Conservation (phyloP, 176 grass and related monocot genomes). For the Cenchrus fungigraminus region DNA sequence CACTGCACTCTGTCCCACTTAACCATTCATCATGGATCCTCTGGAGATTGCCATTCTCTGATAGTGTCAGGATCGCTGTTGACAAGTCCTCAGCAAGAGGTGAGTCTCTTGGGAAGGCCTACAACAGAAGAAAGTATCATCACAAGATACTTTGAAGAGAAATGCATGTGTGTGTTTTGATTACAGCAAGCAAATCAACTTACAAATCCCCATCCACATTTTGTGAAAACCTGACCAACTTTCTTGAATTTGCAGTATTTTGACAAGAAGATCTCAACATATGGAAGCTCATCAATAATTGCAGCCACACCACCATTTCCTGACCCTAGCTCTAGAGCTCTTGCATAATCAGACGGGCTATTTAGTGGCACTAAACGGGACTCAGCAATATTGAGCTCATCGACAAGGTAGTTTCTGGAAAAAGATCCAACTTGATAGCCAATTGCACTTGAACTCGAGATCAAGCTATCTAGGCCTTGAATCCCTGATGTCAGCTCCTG, state of each 20-base stretch:
- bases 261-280: constrained; percentile 76
- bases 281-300: constrained; percentile 92
- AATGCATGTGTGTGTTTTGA: not conserved
- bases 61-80: constrained; percentile 86
- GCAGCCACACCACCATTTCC: constrained; percentile 84
- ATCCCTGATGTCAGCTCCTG: constrained; percentile 80
- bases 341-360: constrained; percentile 77
- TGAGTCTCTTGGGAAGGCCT: constrained; percentile 93
- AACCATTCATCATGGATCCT: constrained; percentile 95
- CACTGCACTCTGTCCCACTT: constrained; percentile 41
- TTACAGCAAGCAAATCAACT: constrained; percentile 43
- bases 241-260: constrained; percentile 85
- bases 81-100: constrained; percentile 85
- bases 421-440: constrained; percentile 88
- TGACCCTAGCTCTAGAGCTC: constrained; percentile 74
- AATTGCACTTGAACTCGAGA: constrained; percentile 60
- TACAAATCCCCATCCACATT: constrained; percentile 98
- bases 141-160: not conserved
- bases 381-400: constrained; percentile 64
- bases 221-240: constrained; percentile 86
- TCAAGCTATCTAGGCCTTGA: constrained; percentile 75
- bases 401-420: constrained; percentile 72
- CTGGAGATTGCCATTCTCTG: constrained; percentile 85
- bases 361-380: constrained; percentile 63
- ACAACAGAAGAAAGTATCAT: constrained; percentile 16